Evolutionary conservation across 2,329 filamentous ascomycete species (phyloP).

Genomic region (Fusarium palustre): DNA sequence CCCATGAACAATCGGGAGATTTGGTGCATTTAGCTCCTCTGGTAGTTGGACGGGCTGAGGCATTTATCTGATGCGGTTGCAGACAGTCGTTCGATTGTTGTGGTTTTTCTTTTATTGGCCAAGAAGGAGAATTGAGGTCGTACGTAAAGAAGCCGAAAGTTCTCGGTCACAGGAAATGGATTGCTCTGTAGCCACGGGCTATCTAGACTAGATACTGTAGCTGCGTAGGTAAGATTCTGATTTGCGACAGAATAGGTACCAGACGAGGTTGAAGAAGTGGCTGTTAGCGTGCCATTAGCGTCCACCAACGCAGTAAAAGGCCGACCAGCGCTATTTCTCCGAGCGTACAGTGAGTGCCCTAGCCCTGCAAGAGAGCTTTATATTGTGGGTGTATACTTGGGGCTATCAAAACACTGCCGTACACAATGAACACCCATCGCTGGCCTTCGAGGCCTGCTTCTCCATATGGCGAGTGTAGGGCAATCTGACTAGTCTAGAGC

Average conservation of each 20-base stretch:
- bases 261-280: too few species aligned
- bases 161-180: too few species aligned
- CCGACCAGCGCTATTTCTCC: neutral
- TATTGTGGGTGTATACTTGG: neutral
- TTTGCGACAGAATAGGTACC: neutral
- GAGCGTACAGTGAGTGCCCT: neutral
- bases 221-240: neutral
- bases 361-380: neutral
- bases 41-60: neutral
- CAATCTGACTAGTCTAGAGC: too few species aligned
- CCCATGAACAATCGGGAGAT: neutral
- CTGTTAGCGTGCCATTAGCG: neutral
- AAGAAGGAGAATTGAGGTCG: too few species aligned
- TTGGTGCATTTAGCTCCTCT: rapidly evolving
- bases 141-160: too few species aligned
- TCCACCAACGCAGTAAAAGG: neutral
- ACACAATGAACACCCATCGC: too few species aligned
- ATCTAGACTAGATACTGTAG: neutral
- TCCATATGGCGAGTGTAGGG: neutral
- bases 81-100: too few species aligned
- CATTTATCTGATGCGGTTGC: neutral
- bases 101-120: too few species aligned
- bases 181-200: neutral
- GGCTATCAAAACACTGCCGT: neutral
- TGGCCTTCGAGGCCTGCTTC: neutral